A percentile compares a stretch with the other conserved stretches of the same genome.
phyloP scores from a whole-genome alignment of 192 early-diverging fungal genomes.

The Geranomyces michiganensis region DNA sequence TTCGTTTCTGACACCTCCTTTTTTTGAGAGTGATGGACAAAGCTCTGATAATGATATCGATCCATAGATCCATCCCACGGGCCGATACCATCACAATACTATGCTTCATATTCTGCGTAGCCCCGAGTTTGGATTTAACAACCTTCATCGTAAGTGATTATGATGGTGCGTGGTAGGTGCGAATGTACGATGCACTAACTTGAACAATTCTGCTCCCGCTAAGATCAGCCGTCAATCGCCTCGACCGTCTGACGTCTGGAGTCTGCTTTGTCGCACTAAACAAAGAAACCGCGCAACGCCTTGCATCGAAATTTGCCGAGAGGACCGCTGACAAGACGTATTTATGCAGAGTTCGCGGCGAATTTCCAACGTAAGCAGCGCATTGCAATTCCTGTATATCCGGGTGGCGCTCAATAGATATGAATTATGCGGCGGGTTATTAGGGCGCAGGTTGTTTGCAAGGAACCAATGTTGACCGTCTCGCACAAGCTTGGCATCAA shows the following conservation, averaged over 20 bases:
- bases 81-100: constrained; percentile 89
- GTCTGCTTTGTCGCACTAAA: constrained; percentile 75
- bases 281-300: constrained; percentile 57
- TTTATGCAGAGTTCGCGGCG: constrained; percentile 81
- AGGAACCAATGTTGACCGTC: constrained; percentile 81
- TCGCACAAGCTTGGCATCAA: constrained; percentile 90
- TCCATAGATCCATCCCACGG: constrained; percentile 69
- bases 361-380: constrained; percentile 73
- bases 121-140: constrained; percentile 32
- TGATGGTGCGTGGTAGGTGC: too few species aligned
- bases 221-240: constrained; percentile 77
- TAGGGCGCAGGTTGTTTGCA: constrained; percentile 60
- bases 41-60: too few species aligned
- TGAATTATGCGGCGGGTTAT: not conserved
- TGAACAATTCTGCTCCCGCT: too few species aligned
- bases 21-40: too few species aligned
- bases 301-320: constrained; percentile 67
- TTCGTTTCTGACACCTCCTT: not conserved
- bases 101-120: constrained; percentile 40
- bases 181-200: too few species aligned
- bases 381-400: not conserved
- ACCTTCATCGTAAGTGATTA: constrained; percentile 39
- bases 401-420: not conserved
- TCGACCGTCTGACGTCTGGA: constrained; percentile 94
- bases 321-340: constrained; percentile 86